Evolutionary conservation across 2,329 filamentous ascomycete species (phyloP), one percentile per base, ranked within the genome.

Genomic region (Claviceps sp.): DNA sequence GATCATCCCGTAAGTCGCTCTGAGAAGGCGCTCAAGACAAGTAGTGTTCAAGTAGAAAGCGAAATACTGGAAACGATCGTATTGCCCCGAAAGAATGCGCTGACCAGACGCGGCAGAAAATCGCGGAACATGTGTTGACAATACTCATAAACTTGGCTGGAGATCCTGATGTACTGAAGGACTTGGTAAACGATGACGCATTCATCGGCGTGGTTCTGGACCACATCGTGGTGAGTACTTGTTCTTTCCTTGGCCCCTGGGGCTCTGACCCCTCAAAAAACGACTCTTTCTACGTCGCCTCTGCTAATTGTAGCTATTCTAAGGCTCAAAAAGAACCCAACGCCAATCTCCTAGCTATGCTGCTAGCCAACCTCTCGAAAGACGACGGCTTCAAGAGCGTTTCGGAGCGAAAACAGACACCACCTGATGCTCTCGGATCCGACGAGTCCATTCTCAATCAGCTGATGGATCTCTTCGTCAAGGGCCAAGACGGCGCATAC

Each of bases 381-480:
- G 85, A 79, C 55, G 82, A 91, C 59, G 76, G 75, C 5, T 68
- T 95, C 52, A 84, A 85, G 57, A 76, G 76, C 44, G 73, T 96
- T 4, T 68, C 91, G 11, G 73, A 75, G 4, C 73, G 85, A 52
- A 85, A 84, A 61, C 84, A 89, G 56, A 71, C 77, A 6, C 67
- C 84, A 0, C 85, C 89, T 2, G 78, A 82, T 52, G 74, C 75
- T n/a, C 77, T 95, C 6, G 82, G 80, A 5, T 85, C 81, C 1
- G 87, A 88, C 42, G 77, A 83, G 39, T 75, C 80, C 54, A 83
- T 88, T 4, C 80, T 97, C 60, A 89, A 96, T 66, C 93, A 97
- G 68, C 73, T 98, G 34, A 81, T 98, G 66, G 93, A 97, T 66
- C 84, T 94, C 60, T 98, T 98, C 64, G 93, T 97, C 64, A 94